Evolutionary conservation across 176 grass and related monocot genomes (phyloP).

Genomic region (Musa beccarii): DNA sequence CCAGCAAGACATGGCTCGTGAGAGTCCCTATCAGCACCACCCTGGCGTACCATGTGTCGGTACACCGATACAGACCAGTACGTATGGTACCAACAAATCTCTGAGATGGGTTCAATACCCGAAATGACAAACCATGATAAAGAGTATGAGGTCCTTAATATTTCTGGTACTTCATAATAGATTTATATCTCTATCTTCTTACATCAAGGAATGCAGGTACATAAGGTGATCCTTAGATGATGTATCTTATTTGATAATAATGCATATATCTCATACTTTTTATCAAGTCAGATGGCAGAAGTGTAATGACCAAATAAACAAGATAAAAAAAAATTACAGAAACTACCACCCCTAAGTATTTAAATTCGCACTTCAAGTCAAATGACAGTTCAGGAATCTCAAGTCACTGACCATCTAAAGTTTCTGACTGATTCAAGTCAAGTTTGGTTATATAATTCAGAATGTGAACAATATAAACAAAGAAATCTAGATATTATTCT

Average conservation of each 20-base stretch:
- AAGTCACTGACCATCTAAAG: background rate
- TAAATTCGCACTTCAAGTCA: background rate
- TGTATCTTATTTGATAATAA: background rate
- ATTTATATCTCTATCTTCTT: background rate
- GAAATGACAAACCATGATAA: too few relatives aligned
- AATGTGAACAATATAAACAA: background rate
- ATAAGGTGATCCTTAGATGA: background rate
- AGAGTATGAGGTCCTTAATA: background rate
- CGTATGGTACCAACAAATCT: too few relatives aligned
- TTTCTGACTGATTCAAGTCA: background rate
- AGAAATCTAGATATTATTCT: background rate
- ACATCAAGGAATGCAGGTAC: background rate
- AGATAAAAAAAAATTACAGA: background rate
- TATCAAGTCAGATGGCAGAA: background rate
- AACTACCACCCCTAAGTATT: background rate
- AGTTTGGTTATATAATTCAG: background rate
- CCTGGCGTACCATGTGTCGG: too few relatives aligned
- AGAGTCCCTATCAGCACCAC: too few relatives aligned
- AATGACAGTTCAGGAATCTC: background rate
- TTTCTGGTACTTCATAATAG: background rate
- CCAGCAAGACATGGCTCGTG: too few relatives aligned
- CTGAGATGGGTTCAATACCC: too few relatives aligned
- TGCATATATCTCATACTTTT: background rate
- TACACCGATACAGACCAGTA: too few relatives aligned
- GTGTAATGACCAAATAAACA: background rate